Base-by-base conservation (phyloP, 2,329 filamentous ascomycete genomes). In the Penicillium sp. region DNA sequence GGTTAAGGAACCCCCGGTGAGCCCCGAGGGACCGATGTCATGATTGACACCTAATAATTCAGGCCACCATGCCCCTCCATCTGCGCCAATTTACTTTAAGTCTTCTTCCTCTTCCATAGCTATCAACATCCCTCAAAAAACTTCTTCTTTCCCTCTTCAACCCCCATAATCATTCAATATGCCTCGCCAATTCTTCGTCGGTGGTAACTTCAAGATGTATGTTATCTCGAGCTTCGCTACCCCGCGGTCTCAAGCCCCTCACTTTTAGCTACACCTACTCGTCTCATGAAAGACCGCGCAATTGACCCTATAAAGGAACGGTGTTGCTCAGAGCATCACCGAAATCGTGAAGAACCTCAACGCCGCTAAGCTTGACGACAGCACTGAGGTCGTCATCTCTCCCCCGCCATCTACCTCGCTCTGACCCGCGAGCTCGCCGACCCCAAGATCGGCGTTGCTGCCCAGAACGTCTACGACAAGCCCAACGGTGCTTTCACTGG, bases 161-260 rank as follows among this genome's bases (percentile, higher is more conserved):
- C 40, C 33, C 31, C 35, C 30, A 28, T 43, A 43, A 49, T 55
- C 41, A 50, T 74, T 79, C 84, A 90, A 73, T 71, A 96, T 96
- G 91, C 84, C 88, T 84, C 91, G 91, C 83, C 89, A 91, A 83
- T 96, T 96, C 84, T 96, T 96, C 78, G 90, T 96, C 77, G 92
- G 92, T 78, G 92, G 92, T 75, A 99, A 99, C 88, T 97, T 97
- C 83, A 97, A 99, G 85, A 97, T 97, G 92, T 96, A 81, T 74
- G 84, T 76, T 36, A 43, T 56, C 31, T 60, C 58, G 41, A 41
- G 35, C 52, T 49, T 36, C 51, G 62, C 58, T 67, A 58, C 63
- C 63, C 63, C 67, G 57, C 67, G 54, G 17, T 43, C 28, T 65
- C 61, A 48, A 50, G 50, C 58, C 67, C 67, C 64, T 67, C 67